phyloP scores from a whole-genome alignment of 2,329 filamentous ascomycete genomes.

The Exophiala aquamarina region DNA sequence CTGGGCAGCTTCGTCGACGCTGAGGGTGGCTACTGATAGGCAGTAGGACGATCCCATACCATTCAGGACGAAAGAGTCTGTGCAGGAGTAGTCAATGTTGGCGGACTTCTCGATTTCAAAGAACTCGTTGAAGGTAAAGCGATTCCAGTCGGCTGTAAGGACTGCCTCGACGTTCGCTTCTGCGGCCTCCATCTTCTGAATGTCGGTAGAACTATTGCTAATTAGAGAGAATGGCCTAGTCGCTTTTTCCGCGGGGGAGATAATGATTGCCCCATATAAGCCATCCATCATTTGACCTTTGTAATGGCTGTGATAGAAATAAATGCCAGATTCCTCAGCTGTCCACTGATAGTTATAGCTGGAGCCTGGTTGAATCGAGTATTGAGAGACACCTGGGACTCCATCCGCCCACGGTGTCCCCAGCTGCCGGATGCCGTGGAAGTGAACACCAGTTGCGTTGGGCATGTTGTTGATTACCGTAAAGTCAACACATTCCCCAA shows the following conservation, averaged over 20 bases:
- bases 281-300: conserved; percentile 67
- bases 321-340: conserved; percentile 54
- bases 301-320: conserved; percentile 70
- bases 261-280: conserved; percentile 64
- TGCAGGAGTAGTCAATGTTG: conserved; percentile 51
- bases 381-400: conserved; percentile 66
- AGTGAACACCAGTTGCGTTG: conserved; percentile 69
- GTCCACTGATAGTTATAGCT: conserved; percentile 61
- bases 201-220: too few relatives aligned
- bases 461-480: conserved; percentile 66
- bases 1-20: conserved; percentile 36
- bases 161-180: conserved; percentile 50
- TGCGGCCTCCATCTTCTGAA: conserved; percentile 50
- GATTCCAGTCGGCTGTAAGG: conserved; percentile 58
- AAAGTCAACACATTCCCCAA: conserved; percentile 70
- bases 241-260: conserved; percentile 44
- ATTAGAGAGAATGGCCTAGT: conserved; percentile 54
- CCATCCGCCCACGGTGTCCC: conserved; percentile 76
- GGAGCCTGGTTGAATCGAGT: conserved; percentile 62
- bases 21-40: conserved; percentile 46
- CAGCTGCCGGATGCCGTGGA: conserved; percentile 76
- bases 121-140: conserved; percentile 52
- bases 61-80: conserved; percentile 62
- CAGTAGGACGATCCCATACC: conserved; percentile 60
- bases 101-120: conserved; percentile 33